A percentile compares a stretch with the other conserved stretches of the same genome.
These are phyloP conservation scores for Solanum peruvianum DNA, from an alignment of 257 asterid species.

Conservation along the genomic window DNA sequence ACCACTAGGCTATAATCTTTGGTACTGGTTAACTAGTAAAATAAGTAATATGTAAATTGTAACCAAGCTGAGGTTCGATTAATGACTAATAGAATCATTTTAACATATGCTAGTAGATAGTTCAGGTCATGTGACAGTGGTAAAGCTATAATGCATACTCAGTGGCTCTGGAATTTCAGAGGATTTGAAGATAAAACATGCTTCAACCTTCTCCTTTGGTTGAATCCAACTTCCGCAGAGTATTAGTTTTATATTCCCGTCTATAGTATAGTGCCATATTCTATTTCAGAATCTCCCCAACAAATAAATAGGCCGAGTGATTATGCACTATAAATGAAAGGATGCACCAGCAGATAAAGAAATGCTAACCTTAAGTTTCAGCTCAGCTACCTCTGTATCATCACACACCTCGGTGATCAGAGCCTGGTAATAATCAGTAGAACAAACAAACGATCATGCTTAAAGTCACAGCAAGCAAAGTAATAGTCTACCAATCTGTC, in stretches of 20 bases:
- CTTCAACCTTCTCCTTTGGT: neutral
- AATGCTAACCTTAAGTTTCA: conserved; percentile 56
- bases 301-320: neutral
- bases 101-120: neutral
- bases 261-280: neutral
- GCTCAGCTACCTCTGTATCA: conserved; percentile 69
- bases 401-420: conserved; percentile 64
- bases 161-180: neutral
- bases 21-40: neutral
- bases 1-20: neutral
- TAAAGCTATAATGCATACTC: neutral
- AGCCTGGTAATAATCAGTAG: conserved; percentile 24
- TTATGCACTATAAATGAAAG: neutral
- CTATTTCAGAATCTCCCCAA: neutral
- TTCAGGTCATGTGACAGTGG: neutral
- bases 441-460: neutral
- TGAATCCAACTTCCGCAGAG: neutral
- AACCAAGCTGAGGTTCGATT: neutral
- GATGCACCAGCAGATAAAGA: neutral
- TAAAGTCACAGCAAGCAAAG: conserved; percentile 1
- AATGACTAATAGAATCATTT: neutral
- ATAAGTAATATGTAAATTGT: neutral
- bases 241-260: neutral
- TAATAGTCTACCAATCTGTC: neutral
- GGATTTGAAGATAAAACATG: neutral